Percentiles rank a stretch among this genome's conserved stretches.
phyloP scores from a whole-genome alignment of 192 early-diverging fungal genomes.

The Coemansia sp. region DNA sequence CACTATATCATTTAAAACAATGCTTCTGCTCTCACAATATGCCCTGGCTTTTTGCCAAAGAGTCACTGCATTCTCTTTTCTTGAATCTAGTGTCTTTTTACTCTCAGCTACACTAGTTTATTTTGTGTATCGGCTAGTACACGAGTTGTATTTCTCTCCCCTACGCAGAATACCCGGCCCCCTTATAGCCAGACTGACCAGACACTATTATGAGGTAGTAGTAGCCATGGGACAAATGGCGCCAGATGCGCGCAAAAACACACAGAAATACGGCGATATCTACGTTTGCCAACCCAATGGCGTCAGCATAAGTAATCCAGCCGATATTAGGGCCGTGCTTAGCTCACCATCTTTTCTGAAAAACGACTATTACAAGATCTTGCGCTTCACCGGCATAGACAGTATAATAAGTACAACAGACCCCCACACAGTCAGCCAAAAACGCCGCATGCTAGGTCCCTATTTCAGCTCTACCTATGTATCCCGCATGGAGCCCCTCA shows the following conservation, averaged over 20 bases:
- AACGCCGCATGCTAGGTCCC: slow-evolving; percentile 21
- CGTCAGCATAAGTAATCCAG: slow-evolving; percentile 20
- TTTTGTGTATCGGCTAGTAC: neutral
- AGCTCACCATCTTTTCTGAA: slow-evolving; percentile 18
- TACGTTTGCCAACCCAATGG: slow-evolving; percentile 23
- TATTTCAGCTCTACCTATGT: slow-evolving; percentile 21
- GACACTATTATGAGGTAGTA: slow-evolving; percentile 1
- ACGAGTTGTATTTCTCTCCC: slow-evolving; percentile 4
- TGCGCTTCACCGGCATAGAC: slow-evolving; percentile 15
- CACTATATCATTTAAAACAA: neutral
- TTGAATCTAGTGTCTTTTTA: neutral
- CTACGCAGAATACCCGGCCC: slow-evolving; percentile 19
- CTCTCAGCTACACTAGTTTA: neutral
- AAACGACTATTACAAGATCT: slow-evolving; percentile 20
- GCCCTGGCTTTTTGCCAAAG: neutral
- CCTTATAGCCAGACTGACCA: neutral
- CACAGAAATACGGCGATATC: slow-evolving; percentile 11
- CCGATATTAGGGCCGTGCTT: slow-evolving; percentile 22
- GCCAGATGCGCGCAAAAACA: neutral
- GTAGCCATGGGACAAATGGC: slow-evolving; percentile 8
- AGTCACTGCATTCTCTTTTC: neutral
- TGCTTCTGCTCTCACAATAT: neutral
- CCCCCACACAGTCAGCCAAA: slow-evolving; percentile 4
- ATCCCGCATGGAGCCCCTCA: slow-evolving; percentile 23
- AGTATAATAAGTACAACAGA: slow-evolving; percentile 12